Evolutionary conservation across 1,284 basidiomycete genomes (phyloP), one percentile per base, ranked within the genome.

Genomic region (Cystobasidiaceae sp.): DNA sequence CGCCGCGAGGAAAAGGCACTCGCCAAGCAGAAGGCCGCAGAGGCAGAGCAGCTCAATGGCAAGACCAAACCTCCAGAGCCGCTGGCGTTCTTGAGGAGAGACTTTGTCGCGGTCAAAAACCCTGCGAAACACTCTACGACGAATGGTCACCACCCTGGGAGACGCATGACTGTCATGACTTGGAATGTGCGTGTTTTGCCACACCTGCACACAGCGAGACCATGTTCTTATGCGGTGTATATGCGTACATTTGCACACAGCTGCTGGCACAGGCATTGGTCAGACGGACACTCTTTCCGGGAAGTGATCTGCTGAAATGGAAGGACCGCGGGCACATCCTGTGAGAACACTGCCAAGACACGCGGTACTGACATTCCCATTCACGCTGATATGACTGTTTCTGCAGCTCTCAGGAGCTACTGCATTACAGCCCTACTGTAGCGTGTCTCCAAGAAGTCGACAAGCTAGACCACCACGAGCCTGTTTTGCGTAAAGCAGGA

Each of bases 361-460:
- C 11, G 2, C 64, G 1, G 70, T 71, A 5, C 73, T 73, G 41
- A 43, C 71, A 9, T 55, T 52, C 21, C 62, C 50, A 32, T 46
- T 67, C 3, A 67, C 45, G n/a, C n/a, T 21, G 3, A 15, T 30
- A 7, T 6, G 17, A 45, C 37, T 25, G 54, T 37, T 0, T 0
- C 8, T 28, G 23, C 34, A 43, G 30, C 6, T 13, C 21, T 15
- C 15, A 51, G 69, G 71, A 45, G 58, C 33, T 74, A 19, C 60
- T 74, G 0, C 72, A 75, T 23, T 74, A 77, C 52, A 67, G 70
- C 5, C 77, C 75, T 68, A 77, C 78, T 50, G 69, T 79, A 19
- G 78, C 73, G 8, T 77, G 75, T 62, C 75, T 79, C 27, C 78
- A 79, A 50, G 78, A 78, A 54, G 77, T 77, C 30, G 77, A 78